Evolutionary conservation across 2,329 filamentous ascomycete species (phyloP).

Genomic region (Calonectria pseudoturangicola): DNA sequence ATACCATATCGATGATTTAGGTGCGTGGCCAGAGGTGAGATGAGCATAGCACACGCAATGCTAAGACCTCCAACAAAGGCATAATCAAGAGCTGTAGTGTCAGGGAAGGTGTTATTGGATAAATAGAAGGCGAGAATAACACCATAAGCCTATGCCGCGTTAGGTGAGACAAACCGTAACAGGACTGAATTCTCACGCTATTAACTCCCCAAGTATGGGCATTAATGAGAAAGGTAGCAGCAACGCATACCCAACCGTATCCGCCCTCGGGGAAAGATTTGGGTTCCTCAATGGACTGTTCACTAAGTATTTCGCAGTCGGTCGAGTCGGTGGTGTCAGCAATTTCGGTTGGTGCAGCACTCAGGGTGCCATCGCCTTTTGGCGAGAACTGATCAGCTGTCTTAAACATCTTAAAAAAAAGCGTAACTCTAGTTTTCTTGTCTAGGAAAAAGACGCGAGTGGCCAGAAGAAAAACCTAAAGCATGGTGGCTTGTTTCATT

Average conservation of each 20-base stretch:
- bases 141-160: conserved; percentile 28
- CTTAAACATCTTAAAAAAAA: background rate
- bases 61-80: conserved; percentile 76
- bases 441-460: too few relatives aligned
- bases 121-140: conserved; percentile 37
- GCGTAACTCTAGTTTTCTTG: background rate
- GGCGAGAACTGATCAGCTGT: background rate
- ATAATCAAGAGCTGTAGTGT: conserved; percentile 72
- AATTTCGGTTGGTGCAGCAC: background rate
- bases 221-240: conserved; percentile 59
- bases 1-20: conserved; percentile 56
- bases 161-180: background rate
- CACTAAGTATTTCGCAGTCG: conserved; percentile 1
- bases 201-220: conserved; percentile 65
- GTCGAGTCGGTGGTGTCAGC: background rate
- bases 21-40: conserved; percentile 63
- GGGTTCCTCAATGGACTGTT: background rate
- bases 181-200: conserved; percentile 17
- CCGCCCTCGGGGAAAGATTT: conserved; percentile 65
- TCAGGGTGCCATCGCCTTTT: background rate
- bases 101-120: conserved; percentile 68
- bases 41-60: conserved; percentile 65
- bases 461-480: background rate
- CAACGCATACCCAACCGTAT: conserved; percentile 65
- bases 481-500: background rate